phyloP scores from a whole-genome alignment of 495 filamentous ascomycete species.

The Penicillium fimorum region DNA sequence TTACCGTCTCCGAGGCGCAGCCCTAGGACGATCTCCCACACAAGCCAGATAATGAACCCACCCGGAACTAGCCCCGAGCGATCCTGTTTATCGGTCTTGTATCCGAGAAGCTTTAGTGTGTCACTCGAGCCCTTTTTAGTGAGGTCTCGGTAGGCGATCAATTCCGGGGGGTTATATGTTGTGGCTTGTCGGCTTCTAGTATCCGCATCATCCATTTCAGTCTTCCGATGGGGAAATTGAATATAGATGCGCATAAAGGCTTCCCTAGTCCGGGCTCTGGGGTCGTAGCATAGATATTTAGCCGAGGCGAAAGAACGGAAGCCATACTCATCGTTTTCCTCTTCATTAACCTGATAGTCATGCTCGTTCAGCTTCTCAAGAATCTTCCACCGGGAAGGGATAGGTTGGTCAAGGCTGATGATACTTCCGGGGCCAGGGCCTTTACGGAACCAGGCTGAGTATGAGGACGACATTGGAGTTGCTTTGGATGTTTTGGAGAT shows the following conservation, averaged over 20 bases:
- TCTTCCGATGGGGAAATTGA: slow-evolving; percentile 17
- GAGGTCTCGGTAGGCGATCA: slow-evolving; percentile 9
- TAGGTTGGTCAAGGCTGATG: no score
- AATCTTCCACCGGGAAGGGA: slow-evolving; percentile 8
- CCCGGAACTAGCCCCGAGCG: slow-evolving; percentile 14
- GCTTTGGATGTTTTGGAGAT: no score
- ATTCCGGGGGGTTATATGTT: slow-evolving; percentile 11
- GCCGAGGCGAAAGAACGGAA: no score
- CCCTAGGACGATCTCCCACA: slow-evolving; percentile 18
- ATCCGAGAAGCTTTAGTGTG: slow-evolving; percentile 16
- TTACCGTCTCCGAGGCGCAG: slow-evolving; percentile 14
- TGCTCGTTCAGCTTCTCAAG: slow-evolving; percentile 13
- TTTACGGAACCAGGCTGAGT: no score
- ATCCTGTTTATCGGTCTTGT: slow-evolving; percentile 13
- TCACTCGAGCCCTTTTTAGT: slow-evolving; percentile 9
- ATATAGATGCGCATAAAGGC: slow-evolving; percentile 15
- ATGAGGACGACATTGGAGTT: no score
- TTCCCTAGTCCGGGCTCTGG: no score
- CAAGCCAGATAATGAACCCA: slow-evolving; percentile 17
- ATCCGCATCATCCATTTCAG: slow-evolving; percentile 16
- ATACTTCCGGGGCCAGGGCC: no score
- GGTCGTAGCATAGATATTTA: no score
- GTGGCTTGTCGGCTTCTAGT: slow-evolving; percentile 17
- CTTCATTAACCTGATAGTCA: slow-evolving; percentile 1
- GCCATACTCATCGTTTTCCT: neutral